These are phyloP conservation scores for Kingdonia uniflora DNA, from an alignment of 164 flowering plant species.

Conservation along the genomic window DNA sequence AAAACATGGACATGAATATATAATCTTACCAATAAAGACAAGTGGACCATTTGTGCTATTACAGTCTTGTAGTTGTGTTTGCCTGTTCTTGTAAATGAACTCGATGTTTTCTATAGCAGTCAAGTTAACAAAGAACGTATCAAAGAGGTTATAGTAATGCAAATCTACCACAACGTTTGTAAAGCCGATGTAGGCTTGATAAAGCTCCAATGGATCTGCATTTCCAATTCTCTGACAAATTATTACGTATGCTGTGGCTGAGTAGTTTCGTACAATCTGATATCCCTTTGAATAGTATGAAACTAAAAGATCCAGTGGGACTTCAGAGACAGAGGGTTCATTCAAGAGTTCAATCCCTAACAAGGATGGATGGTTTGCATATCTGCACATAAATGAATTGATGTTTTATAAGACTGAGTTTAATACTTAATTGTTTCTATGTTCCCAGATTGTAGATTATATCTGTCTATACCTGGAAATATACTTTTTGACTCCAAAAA, in stretches of 20 bases:
- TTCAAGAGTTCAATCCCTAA: constrained; percentile 83
- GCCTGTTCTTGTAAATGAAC: constrained; percentile 52
- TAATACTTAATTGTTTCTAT: too few relatives aligned
- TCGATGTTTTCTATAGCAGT: constrained; percentile 49
- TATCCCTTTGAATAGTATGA: constrained; percentile 71
- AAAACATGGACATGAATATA: too few relatives aligned
- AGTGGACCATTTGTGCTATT: constrained; percentile 70
- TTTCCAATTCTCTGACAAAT: constrained; percentile 84
- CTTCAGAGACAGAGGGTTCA: constrained; percentile 60
- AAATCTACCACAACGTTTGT: constrained; percentile 67
- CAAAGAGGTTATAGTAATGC: constrained; percentile 85
- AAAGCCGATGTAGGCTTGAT: constrained; percentile 50
- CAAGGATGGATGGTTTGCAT: constrained; percentile 63
- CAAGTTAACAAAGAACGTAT: constrained; percentile 46
- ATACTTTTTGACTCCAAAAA: too few relatives aligned
- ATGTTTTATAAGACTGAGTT: too few relatives aligned
- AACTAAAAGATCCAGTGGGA: constrained; percentile 53
- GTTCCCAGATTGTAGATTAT: too few relatives aligned
- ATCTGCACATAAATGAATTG: constrained; percentile 28
- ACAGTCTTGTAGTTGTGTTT: constrained; percentile 46
- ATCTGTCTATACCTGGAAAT: not conserved
- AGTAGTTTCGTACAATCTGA: constrained; percentile 56
- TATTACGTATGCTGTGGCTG: constrained; percentile 61
- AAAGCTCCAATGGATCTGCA: constrained; percentile 77
- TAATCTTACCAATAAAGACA: constrained; percentile 57